A percentile compares a stretch with the other conserved stretches of the same genome.
phyloP scores from a whole-genome alignment of 2,329 filamentous ascomycete species.

The Hymenoscyphus scutula region DNA sequence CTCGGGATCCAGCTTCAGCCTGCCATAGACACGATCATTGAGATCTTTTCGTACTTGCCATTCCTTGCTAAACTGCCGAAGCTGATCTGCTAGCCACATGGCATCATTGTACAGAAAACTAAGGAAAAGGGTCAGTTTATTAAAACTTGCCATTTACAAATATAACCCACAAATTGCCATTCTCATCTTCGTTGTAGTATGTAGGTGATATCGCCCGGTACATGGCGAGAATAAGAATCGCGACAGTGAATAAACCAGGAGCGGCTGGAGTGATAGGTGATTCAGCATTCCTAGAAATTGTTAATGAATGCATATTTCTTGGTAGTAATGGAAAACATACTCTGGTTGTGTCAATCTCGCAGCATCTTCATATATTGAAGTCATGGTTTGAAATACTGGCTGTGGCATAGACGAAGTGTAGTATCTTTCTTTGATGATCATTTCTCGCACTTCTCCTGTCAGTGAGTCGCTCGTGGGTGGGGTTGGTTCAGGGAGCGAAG shows the following conservation, averaged over 20 bases:
- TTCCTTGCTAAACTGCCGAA: constrained; percentile 47
- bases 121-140: neutral
- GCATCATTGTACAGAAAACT: constrained; percentile 69
- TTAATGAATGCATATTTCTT: constrained; percentile 16
- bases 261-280: constrained; percentile 64
- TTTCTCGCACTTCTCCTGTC: constrained; percentile 44
- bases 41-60: constrained; percentile 57
- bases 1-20: constrained; percentile 60
- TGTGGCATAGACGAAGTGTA: constrained; percentile 86
- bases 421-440: constrained; percentile 82
- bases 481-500: constrained; percentile 33
- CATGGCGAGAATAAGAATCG: constrained; percentile 71
- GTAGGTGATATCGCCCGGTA: constrained; percentile 75
- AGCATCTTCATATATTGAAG: constrained; percentile 57
- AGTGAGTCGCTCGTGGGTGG: constrained; percentile 1
- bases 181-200: constrained; percentile 63
- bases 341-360: constrained; percentile 55
- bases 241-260: constrained; percentile 67
- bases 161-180: constrained; percentile 61
- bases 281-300: constrained; percentile 43
- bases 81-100: constrained; percentile 58
- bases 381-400: constrained; percentile 67
- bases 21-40: constrained; percentile 47
- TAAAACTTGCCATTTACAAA: neutral
- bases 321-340: constrained; percentile 36